Percentiles rank a stretch among this genome's conserved stretches.
Conservation (phyloP, 1,284 basidiomycete genomes). For the Hypsizygus ulmarius region DNA sequence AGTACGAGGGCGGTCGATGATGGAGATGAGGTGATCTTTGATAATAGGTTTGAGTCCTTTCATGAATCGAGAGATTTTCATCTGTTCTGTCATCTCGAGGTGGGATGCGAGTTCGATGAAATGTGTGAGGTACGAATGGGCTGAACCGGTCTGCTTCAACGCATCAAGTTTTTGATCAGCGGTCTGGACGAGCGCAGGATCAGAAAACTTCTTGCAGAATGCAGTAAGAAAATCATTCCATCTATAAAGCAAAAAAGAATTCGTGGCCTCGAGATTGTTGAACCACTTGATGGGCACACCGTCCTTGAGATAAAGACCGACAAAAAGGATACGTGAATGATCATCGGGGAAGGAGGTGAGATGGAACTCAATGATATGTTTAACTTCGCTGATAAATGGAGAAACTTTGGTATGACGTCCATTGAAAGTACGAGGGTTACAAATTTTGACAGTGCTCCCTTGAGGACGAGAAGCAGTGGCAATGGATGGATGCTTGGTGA, state of each 20-base stretch:
- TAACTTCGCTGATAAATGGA: background rate
- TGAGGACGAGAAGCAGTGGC: background rate
- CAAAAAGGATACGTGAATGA: slow-evolving; percentile 1
- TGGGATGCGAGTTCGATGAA: slow-evolving; percentile 24
- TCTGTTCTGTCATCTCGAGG: slow-evolving; percentile 25
- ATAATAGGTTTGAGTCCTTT: slow-evolving; percentile 8
- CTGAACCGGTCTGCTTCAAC: slow-evolving; percentile 27
- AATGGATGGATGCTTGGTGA: background rate
- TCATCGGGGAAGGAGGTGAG: slow-evolving; percentile 2
- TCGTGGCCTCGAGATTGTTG: slow-evolving; percentile 6
- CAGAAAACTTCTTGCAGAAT: slow-evolving; percentile 27
- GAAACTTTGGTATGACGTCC: background rate
- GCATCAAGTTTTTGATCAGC: slow-evolving; percentile 20
- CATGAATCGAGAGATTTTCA: slow-evolving; percentile 19
- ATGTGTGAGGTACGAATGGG: slow-evolving; percentile 20
- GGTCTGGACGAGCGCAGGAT: slow-evolving; percentile 22
- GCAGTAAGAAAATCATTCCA: slow-evolving; percentile 20
- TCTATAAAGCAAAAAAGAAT: slow-evolving; percentile 17
- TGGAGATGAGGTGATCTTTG: slow-evolving; percentile 5
- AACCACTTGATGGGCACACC: slow-evolving; percentile 1
- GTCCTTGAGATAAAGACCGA: slow-evolving; percentile 5
- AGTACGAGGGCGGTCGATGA: slow-evolving; percentile 7
- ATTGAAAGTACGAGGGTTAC: background rate
- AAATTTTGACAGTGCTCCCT: slow-evolving; percentile 1
- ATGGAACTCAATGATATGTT: background rate